These are phyloP conservation scores for Chaetomium olivaceum DNA, from an alignment of 2,329 filamentous ascomycete species.

Conservation along the genomic window DNA sequence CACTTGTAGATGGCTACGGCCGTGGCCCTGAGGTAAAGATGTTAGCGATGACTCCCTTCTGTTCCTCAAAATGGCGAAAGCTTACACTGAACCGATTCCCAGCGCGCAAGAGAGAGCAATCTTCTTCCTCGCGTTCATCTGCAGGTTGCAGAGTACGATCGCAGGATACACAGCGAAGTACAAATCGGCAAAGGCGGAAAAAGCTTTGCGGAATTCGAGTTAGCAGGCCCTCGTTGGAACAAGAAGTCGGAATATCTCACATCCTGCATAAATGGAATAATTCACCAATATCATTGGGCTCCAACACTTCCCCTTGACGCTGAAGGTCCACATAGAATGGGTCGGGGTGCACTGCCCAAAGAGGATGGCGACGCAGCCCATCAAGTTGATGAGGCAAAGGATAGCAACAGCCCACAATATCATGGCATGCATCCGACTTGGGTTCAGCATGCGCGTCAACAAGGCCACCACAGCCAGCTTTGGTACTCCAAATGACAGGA, in stretches of 20 bases:
- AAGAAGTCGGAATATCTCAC: constrained; percentile 1
- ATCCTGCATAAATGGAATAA: constrained; percentile 37
- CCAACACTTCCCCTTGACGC: constrained; percentile 39
- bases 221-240: constrained; percentile 26
- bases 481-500: constrained; percentile 44
- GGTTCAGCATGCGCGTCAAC: constrained; percentile 43
- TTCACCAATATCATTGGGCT: constrained; percentile 40
- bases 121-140: constrained; percentile 45
- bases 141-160: constrained; percentile 40
- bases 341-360: constrained; percentile 47
- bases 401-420: constrained; percentile 41
- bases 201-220: constrained; percentile 26
- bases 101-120: constrained; percentile 43
- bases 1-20: constrained; percentile 38
- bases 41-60: neutral
- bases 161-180: constrained; percentile 47
- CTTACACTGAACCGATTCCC: constrained; percentile 41
- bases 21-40: constrained; percentile 16
- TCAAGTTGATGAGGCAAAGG: constrained; percentile 36
- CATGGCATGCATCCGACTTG: constrained; percentile 20
- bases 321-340: constrained; percentile 43
- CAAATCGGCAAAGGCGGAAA: constrained; percentile 42
- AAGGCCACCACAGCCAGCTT: constrained; percentile 46
- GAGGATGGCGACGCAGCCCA: constrained; percentile 42
- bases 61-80: neutral